Evolutionary conservation across 805 yeast species (phyloP), one percentile per base, ranked within the genome.

Genomic region (Sugiyamaella americana): DNA sequence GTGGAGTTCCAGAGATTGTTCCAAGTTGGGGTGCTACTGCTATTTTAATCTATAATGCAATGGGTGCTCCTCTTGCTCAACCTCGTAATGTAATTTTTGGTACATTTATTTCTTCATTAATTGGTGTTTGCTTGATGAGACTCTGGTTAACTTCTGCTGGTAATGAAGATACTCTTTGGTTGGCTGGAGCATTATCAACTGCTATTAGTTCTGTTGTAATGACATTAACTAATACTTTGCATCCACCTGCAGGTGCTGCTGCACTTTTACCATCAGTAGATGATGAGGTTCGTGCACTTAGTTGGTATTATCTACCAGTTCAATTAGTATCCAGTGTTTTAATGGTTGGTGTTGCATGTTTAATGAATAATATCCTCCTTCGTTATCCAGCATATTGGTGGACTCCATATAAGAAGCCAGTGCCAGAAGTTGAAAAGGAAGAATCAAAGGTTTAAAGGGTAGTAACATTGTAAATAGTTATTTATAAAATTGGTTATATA

Each of bases 201-300:
- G 81, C 73, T 0, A 49, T 77, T 3, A 55, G 82, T 1, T 73
- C 81, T 5, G 78, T 75, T 8, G 60, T 65, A 2, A 79, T 79
- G 83, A 62, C 74, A 11, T 51, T 78, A 0, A 60, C 71, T 3
- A 78, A 78, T 51, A 73, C 80, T 48, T 75, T 79, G 1, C 87
- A 82, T 58, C 87, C 87, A 0, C 87, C 87, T 0, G 80, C 82
- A 1, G 87, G 87, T 2, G 86, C 87, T 1, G 72, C 82, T 6
- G 85, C 87, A 0, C 57, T 81, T 32, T 61, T 81, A 5, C 84
- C 86, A 0, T 62, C 72, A 1, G 56, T 74, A 0, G 81, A 78
- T 44, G 72, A 58, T 1, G 52, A 56, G 5, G 65, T 79, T 2
- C 59, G 76, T 10, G 52, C 43, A 2, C 67, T 80, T 73, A 74